Percentiles rank a stretch among this genome's conserved stretches.
phyloP scores from a whole-genome alignment of 108 stramenopile genomes.

The Aurantiochytrium sp. region DNA sequence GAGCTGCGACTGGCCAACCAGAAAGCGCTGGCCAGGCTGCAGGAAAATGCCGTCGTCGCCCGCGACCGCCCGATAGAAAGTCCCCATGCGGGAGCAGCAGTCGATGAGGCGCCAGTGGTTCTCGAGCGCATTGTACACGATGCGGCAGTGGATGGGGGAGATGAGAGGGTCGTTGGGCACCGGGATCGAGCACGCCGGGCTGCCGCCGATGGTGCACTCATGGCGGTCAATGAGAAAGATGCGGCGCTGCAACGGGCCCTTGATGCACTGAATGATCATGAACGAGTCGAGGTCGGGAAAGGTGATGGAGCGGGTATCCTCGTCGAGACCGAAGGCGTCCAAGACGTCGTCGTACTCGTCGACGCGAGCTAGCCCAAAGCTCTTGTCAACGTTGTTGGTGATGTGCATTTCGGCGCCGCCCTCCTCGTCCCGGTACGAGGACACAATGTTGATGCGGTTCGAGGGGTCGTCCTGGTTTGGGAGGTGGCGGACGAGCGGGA shows the following conservation, averaged over 20 bases:
- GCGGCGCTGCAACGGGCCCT: background rate
- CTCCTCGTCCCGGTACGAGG: background rate
- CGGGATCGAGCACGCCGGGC: background rate
- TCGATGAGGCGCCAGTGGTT: slow-evolving; percentile 17
- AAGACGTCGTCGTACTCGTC: slow-evolving; percentile 8
- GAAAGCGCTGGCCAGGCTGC: slow-evolving; percentile 26
- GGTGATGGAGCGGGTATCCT: background rate
- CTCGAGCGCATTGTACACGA: background rate
- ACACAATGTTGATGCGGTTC: background rate
- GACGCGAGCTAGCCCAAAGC: slow-evolving; percentile 24
- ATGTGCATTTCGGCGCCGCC: background rate
- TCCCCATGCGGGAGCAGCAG: background rate
- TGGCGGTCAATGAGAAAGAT: background rate
- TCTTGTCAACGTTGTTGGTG: slow-evolving; percentile 18
- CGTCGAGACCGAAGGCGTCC: background rate
- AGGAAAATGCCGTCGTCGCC: slow-evolving; percentile 1
- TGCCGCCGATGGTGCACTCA: slow-evolving; percentile 26
- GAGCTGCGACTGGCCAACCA: background rate
- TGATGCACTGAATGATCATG: slow-evolving; percentile 16
- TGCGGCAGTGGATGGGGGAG: background rate
- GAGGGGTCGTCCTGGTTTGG: background rate
- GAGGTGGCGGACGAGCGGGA: background rate
- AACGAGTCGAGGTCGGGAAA: slow-evolving; percentile 7
- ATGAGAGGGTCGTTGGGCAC: slow-evolving; percentile 13
- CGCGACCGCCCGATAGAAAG: background rate